These are phyloP conservation scores for Ambrosiella beaveri DNA, from an alignment of 2,329 filamentous ascomycete genomes.

Conservation along the genomic window DNA sequence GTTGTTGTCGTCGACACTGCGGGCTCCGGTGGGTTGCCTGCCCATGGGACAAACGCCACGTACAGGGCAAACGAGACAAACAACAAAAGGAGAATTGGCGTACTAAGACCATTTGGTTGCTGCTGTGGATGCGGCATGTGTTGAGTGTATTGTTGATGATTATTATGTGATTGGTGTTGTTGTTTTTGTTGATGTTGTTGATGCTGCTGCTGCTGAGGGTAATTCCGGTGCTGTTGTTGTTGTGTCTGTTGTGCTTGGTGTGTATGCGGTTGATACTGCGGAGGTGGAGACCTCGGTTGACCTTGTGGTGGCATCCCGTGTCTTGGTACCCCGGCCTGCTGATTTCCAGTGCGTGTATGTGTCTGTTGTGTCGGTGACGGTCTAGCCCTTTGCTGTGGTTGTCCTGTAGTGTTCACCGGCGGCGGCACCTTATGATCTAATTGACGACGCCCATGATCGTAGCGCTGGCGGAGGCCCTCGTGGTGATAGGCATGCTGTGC, in stretches of 20 bases:
- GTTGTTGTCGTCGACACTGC: neutral
- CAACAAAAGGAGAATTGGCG: slow-evolving; percentile 11
- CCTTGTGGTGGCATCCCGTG: neutral
- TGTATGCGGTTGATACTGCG: slow-evolving; percentile 3
- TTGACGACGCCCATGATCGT: neutral
- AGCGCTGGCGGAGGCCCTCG: slow-evolving; percentile 4
- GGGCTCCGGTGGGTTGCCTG: slow-evolving; percentile 1
- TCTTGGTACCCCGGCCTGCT: too few species aligned
- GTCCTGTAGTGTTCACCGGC: too few species aligned
- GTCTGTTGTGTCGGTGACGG: too few species aligned
- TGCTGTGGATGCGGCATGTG: slow-evolving; percentile 10
- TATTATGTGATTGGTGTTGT: neutral
- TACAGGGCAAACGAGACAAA: slow-evolving; percentile 13
- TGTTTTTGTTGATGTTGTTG: neutral
- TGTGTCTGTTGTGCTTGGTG: neutral
- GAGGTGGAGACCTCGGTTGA: neutral
- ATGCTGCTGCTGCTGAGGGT: neutral
- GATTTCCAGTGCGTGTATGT: too few species aligned
- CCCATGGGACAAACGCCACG: slow-evolving; percentile 13
- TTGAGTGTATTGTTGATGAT: slow-evolving; percentile 4
- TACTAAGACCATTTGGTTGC: slow-evolving; percentile 7
- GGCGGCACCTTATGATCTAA: neutral
- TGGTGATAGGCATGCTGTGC: neutral
- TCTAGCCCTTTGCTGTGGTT: too few species aligned
- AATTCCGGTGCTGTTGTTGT: neutral